Base-by-base conservation (phyloP, 1,139 yeast genomes). In the Protomyces arabidopsidicola region DNA sequence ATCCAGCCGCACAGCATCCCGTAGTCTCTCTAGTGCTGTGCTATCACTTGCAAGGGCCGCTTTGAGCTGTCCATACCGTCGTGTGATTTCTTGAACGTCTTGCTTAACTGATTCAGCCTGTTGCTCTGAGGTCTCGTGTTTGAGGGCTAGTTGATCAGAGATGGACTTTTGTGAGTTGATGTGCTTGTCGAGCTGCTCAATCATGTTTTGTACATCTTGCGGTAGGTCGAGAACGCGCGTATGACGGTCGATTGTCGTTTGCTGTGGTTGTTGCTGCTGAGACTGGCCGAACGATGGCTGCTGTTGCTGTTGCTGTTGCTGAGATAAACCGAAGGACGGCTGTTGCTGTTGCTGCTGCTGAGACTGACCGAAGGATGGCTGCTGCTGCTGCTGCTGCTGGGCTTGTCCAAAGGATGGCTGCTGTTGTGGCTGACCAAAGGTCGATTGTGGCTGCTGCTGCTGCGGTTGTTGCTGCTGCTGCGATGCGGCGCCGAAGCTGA, bases 201-300 rank as follows among this genome's bases (percentile, higher is more conserved):
- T 79, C 72, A 90, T 89, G 70, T 83, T 86, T 70, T 90, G 90
- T 51, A 83, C 79, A 12, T 82, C 83, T 52, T 81, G 84, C 0
- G 98, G 96, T 55, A 93, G 79, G 69, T 91, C 98, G 12, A 88
- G 85, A 2, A 91, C 93, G 63, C 95, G 81, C 0, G 97, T 89
- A 82, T 91, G 84, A 4, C 96, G 87, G 2, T 93, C 88, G 63
- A 90, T 80, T 55, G 83, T 9, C 12, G 48, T 42, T 16, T 9
- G 22, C 20, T 42, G 48, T 18, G 9, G 48, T 38, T 62, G 65
- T 34, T 36, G 42, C n/a, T 22, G 50, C 27, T 24, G 27, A 14
- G 42, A 9, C 45, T 65, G 67, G 5, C 27, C 27, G 27, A 24
- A 24, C 5, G 27, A 24, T 24, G 27, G n/a, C n/a, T n/a, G 27